Base-by-base conservation (phyloP, 495 filamentous ascomycete genomes). In the Neurospora pannonica region DNA sequence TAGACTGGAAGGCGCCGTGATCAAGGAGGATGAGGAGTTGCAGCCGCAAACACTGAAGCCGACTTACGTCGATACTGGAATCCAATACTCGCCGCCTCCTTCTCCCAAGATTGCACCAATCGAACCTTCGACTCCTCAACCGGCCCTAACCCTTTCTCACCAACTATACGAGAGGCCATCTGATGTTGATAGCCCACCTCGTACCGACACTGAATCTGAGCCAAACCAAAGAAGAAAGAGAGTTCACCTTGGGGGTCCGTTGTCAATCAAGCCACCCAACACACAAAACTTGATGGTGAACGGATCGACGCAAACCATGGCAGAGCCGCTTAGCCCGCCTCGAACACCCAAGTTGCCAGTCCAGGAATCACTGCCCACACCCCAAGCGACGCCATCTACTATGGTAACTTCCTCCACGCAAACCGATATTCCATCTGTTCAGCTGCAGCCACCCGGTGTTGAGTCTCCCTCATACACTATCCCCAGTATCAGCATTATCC, bases 41-140 rank as follows among this genome's bases (percentile, higher is more conserved):
- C 71, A 74, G 48, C 37, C 71, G 38, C 72, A 80, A 2, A 43
- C 74, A 5, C 77, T 78, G 11, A 79, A 74, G 67, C 71, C 70
- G 43, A 76, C 48, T 43, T 95, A 95, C 81, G 87, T 87, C 46
- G 93, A 97, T 80, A 87, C 87, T n/a, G 93, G 90, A 3, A 87
- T 92, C 48, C 94, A 97, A 80, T 94, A 87, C 77, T 93, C 94
- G 60, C 94, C 93, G 60, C 94, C 93, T 8, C 86, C 90, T 3
- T 97, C 93, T 21, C 93, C 93, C 7, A 85, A 83, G 62, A 71
- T 88, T n/a, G 75, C 81, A 38, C 79, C 82, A 1, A 73, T 74
- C 37, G 85, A 83, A 77, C 80, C 85, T 8, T 74, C 84, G 42
- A 84, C 82, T 11, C 81, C 82, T 13, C 84, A 87, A 74, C 82